Evolutionary conservation across 768 basidiomycete species (phyloP), one percentile per base, ranked within the genome.

Genomic region (Suillus sp.): DNA sequence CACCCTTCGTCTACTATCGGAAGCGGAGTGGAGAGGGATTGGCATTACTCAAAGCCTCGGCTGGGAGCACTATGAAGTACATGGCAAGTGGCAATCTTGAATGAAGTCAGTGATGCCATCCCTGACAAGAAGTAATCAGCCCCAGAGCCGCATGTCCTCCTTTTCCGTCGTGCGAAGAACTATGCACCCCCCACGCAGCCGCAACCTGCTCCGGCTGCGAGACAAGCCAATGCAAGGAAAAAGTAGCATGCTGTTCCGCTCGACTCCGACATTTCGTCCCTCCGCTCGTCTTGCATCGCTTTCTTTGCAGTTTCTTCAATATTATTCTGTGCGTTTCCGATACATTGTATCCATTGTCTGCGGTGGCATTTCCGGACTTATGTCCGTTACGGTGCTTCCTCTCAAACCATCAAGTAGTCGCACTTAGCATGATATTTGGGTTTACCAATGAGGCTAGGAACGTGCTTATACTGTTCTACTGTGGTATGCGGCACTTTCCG

Each of bases 51-150:
- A 99, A 78, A 95, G 93, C 75, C 80, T 96, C 27, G 96, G 96
- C 4, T 99, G 96, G 95, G 92, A 93, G 72, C 95, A 97, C 70
- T 98, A 96, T 70, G 95, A 96, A 80, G 92, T 96, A n/a, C 96
- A 98, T 71, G 92, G 95, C 90, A 66, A 66, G 83, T 66, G 25
- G 42, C n/a, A 20, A 50, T 16, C 57, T 59, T 54, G 30, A 18
- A 43, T 32, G 22, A 56, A 48, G 57, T 42, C 59, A 30, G 50
- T 61, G 22, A 48, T 30, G 20, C 0, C 25, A n/a, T 30, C 56
- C 30, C 67, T 75, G 43, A 75, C 58, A 42, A 43, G 13, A 16
- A n/a, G 38, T 16, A 58, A 22, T 53, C 68, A 95, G 93, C 92
- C 47, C 95, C 95, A 9, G 94, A 94, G 75, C 94, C 95, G 11